Percentiles rank a stretch among this genome's conserved stretches.
Evolutionary conservation across 306 rosid species (phyloP).

Genomic region (Rubus idaeus): DNA sequence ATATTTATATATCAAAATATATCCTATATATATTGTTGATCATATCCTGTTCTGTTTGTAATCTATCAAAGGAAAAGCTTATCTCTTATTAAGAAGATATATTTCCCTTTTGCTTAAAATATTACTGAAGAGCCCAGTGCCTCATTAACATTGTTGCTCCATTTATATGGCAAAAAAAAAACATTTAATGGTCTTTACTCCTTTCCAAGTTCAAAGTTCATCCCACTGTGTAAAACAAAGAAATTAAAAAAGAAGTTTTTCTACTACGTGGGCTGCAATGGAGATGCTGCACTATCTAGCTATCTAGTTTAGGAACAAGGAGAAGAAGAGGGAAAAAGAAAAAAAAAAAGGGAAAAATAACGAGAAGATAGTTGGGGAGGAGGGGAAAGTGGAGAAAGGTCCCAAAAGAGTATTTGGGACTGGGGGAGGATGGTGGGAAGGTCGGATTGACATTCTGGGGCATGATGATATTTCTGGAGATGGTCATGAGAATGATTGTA

Average conservation of each 20-base stretch:
- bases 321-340: too few species aligned
- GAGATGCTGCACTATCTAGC: slow-evolving; percentile 30
- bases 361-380: too few species aligned
- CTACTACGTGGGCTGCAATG: slow-evolving; percentile 30
- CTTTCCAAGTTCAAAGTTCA: slow-evolving; percentile 9
- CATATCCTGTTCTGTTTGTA: slow-evolving; percentile 20
- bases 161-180: slow-evolving; percentile 21
- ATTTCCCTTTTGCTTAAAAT: background rate
- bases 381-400: too few species aligned
- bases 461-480: too few species aligned
- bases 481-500: too few species aligned
- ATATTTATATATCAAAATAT: too few species aligned
- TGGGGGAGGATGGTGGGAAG: too few species aligned
- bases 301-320: slow-evolving; percentile 23
- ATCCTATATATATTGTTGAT: slow-evolving; percentile 16
- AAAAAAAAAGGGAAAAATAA: too few species aligned
- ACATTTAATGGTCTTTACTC: slow-evolving; percentile 24
- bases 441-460: too few species aligned
- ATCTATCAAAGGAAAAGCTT: background rate
- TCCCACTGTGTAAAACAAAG: background rate
- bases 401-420: too few species aligned
- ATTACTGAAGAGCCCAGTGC: slow-evolving; percentile 13
- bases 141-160: background rate
- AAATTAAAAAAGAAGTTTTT: background rate
- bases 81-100: slow-evolving; percentile 12